phyloP scores from a whole-genome alignment of 306 rosid species.

The Vigna trinervia region DNA sequence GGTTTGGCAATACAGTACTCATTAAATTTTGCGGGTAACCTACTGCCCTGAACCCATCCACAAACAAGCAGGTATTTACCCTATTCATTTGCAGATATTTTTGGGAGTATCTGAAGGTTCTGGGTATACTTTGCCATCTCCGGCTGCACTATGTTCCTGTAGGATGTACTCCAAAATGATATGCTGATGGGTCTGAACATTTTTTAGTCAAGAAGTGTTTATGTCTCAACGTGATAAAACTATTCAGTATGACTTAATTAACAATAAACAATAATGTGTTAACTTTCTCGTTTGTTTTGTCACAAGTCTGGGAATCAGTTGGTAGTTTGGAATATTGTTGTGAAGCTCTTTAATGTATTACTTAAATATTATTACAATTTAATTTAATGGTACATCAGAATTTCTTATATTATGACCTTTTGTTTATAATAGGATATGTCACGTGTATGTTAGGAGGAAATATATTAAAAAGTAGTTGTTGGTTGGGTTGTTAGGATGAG shows the following conservation, averaged over 20 bases:
- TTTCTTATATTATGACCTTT: neutral
- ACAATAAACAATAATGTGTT: neutral
- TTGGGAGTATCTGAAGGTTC: too few species aligned
- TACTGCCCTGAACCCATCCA: too few species aligned
- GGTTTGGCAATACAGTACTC: too few species aligned
- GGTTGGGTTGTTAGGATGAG: too few species aligned
- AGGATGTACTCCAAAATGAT: neutral
- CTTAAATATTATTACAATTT: constrained; percentile 11
- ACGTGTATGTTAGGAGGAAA: too few species aligned
- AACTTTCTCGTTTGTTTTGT: neutral
- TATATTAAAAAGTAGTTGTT: too few species aligned
- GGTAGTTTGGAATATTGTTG: neutral
- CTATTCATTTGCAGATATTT: too few species aligned
- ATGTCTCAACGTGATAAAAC: neutral
- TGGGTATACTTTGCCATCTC: too few species aligned
- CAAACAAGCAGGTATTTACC: too few species aligned
- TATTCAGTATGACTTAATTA: neutral
- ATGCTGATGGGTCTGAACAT: neutral
- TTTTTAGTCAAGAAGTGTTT: neutral
- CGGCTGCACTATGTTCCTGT: neutral
- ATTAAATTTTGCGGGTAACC: too few species aligned
- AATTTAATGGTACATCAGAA: neutral
- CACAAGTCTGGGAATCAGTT: neutral
- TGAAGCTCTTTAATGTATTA: neutral
- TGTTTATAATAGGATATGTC: neutral